Evolutionary conservation across 2,329 filamentous ascomycete species (phyloP), one percentile per base, ranked within the genome.

Genomic region (Xenosphaeropsis pyriputrescens): DNA sequence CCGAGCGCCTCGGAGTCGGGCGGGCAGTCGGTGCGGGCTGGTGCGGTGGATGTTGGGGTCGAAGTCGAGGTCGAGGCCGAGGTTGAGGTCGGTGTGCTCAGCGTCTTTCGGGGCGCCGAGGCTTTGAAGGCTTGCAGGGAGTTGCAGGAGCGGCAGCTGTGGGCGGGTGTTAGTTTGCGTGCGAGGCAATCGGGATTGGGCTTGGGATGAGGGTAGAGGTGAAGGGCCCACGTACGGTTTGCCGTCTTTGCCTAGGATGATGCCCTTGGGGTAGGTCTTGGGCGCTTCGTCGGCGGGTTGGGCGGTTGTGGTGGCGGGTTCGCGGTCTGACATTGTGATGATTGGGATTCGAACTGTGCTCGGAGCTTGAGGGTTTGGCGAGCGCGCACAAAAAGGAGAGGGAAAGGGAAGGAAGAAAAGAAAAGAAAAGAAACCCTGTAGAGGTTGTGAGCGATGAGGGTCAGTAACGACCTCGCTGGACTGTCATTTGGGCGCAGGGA

Each of bases 1-100:
- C 91, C 91, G 4, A 98, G 76, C 13, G 68, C 62, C 54, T 93
- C 85, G 45, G 95, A 85, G 55, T 96, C 88, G 1, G 91, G 81
- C 0, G 91, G 91, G 55, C 89, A 96, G 58, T 93, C 82, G 40
- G 65, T 44, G 6, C 68, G 64, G 12, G n/a, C n/a, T n/a, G 62
- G 54, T n/a, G 56, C 40, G 26, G 58, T 40, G 4, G 63, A 41
- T 6, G 60, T 38, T 5, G 60, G 51, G 12, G 62, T 40, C 17
- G 55, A 48, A 4, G 60, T 46, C 13, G 57, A 41, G 4, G 50
- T 40, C 6, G 49, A 41, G 29, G 56, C 45, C n/a, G 56, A 46
- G 16, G 51, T 53, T 37, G 57, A 46, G 8, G 22, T 11, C 18
- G 58, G 41, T 34, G 57, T 44, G 35, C 57, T 47, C n/a, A 57